Base-by-base conservation (phyloP, 176 grass and related monocot species). In the Aegilops sharonensis region DNA sequence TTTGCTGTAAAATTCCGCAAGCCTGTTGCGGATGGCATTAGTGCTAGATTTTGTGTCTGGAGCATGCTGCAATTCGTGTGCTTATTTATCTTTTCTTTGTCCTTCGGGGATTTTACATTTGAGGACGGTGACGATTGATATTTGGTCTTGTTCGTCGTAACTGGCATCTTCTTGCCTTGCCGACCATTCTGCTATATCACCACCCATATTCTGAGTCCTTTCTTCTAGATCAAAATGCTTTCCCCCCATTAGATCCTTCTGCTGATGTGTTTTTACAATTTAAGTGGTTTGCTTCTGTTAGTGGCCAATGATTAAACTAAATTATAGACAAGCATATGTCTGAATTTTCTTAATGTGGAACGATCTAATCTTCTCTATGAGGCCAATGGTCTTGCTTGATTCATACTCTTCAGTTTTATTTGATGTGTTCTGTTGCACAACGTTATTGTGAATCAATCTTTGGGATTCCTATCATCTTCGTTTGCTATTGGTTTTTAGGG, bases 91-190 rank as follows among this genome's bases (percentile, higher is more conserved):
- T 27, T 27, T 27, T 27, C 1, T 27, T 27, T 27, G 27, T 27
- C 27, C 27, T 27, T 27, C 27, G 27, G 27, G 27, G 27, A 27
- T 27, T 27, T 27, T 27, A 27, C 27, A 27, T 27, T 27, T 34
- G 62, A 66, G 85, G 88, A 87, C 88, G 42, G 72, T 91, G 92
- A 94, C 9, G 88, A 97, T 80, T 23, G 11, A 63, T 68, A 84
- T 62, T 72, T 72, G 95, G 95, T 93, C 93, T 98, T 91, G 95
- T 95, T 98, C 95, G 93, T 93, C 93, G 93, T 95, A 98, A 95
- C 3, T 87, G 95, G 93, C 89, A 86, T 84, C 17, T 78, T 43
- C 57, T 57, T 87, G 95, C 95, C 91, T 95, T 95, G 93, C 72
- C 95, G 95, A 93, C 95, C 87, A 95, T 87, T 8, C 91, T 54